A percentile compares a stretch with the other conserved stretches of the same genome.
phyloP scores from a whole-genome alignment of 805 yeast species.

The Yamadazyma ubonensis region DNA sequence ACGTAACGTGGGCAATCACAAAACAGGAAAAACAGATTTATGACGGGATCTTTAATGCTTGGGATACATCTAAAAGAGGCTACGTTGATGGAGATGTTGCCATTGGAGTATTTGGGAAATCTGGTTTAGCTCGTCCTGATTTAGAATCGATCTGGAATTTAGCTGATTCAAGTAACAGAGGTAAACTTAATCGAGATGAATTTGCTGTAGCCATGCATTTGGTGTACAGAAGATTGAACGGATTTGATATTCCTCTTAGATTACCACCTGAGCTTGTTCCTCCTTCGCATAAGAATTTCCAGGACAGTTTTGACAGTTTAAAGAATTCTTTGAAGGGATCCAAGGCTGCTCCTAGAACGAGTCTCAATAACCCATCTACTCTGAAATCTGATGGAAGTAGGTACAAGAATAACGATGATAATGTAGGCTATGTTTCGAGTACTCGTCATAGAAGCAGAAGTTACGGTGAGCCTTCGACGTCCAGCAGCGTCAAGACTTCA shows the following conservation, averaged over 20 bases:
- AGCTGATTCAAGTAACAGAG: constrained; percentile 78
- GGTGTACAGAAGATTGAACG: constrained; percentile 86
- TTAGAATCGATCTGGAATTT: constrained; percentile 90
- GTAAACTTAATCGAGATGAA: constrained; percentile 82
- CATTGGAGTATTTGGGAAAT: constrained; percentile 82
- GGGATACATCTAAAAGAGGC: constrained; percentile 73
- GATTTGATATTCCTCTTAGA: constrained; percentile 75
- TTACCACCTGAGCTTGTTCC: constrained; percentile 91
- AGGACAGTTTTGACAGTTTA: constrained; percentile 66
- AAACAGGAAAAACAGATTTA: constrained; percentile 84
- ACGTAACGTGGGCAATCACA: constrained; percentile 79
- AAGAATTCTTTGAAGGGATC: constrained; percentile 59
- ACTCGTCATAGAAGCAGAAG: constrained; percentile 54
- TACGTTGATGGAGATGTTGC: constrained; percentile 78
- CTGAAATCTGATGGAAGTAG: constrained; percentile 31
- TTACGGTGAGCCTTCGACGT: constrained; percentile 15
- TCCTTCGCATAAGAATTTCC: constrained; percentile 73
- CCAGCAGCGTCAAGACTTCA: constrained; percentile 20
- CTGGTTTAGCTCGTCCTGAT: constrained; percentile 83
- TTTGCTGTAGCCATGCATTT: constrained; percentile 97
- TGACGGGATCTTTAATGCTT: constrained; percentile 82
- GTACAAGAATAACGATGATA: constrained; percentile 72
- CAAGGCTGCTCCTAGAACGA: constrained; percentile 19
- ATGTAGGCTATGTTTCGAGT: constrained; percentile 65
- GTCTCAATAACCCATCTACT: constrained; percentile 21